Evolutionary conservation across 2,329 filamentous ascomycete species (phyloP), one percentile per base, ranked within the genome.

Genomic region (Cephalotrichum gorgonifer): DNA sequence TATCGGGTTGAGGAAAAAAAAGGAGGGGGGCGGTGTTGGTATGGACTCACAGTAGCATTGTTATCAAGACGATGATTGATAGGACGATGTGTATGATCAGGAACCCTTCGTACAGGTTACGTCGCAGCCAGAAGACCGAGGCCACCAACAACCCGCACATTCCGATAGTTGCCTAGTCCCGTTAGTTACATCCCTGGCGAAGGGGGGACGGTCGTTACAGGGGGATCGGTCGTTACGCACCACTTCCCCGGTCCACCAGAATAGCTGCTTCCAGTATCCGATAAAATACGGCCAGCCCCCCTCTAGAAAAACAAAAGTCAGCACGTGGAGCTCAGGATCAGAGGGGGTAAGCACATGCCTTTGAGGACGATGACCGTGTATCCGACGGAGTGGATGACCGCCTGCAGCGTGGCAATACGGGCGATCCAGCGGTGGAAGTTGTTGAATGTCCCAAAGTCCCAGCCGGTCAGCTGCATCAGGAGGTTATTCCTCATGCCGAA

Each of bases 351-450:
- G 22, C 12, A 51, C 59, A n/a, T 50, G 67, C 68, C 59, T 17
- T 58, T 51, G 3, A 66, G 58, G 1, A 74, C 64, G 23, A 75
- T 61, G 1, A 74, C 52, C 0, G 76, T 72, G 52, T 84, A 86
- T 0, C 74, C 73, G 1, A 82, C 50, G 0, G 80, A 82, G 56
- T 87, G 83, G 0, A 81, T 60, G 2, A 85, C 68, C 1, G 79
- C 82, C 54, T 85, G 73, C 0, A 80, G 50, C 0, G 81, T 81
- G 6, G 79, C 72, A 2, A 84, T 69, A 17, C 82, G 70, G 0
- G 83, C 82, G 3, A 82, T 69, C 70, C 80, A 81, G 0, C 83
- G 76, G 60, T 86, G 83, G 47, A 85, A 85, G 38, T 78, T 72
- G 54, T 79, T 86, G 56, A 79, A 86, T 0, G 78, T 80, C 2